Percentiles rank a stretch among this genome's conserved stretches.
phyloP scores from a whole-genome alignment of 768 basidiomycete species.

The Pulveroboletus sp. region DNA sequence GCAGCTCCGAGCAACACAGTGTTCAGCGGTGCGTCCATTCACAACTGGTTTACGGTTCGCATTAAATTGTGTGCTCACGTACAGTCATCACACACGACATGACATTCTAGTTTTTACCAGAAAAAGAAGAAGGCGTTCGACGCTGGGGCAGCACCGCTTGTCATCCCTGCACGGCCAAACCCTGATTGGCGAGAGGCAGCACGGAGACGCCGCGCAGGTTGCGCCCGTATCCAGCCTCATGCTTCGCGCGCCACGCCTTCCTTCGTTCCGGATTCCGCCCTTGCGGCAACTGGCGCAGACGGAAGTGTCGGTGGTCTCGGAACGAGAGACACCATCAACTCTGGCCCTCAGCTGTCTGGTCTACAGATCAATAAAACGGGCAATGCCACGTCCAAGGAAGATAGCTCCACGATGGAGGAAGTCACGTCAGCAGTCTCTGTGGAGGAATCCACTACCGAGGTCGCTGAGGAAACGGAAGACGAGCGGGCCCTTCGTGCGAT shows the following conservation, averaged over 20 bases:
- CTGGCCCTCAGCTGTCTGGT: slow-evolving; percentile 66
- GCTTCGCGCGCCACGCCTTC: slow-evolving; percentile 24
- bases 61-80: slow-evolving; percentile 69
- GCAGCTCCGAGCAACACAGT: slow-evolving; percentile 66
- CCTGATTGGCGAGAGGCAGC: slow-evolving; percentile 86
- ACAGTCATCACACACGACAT: slow-evolving; percentile 34
- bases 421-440: not conserved
- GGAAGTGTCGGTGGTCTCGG: slow-evolving; percentile 77
- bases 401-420: slow-evolving; percentile 9
- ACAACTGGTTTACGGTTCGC: not conserved
- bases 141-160: slow-evolving; percentile 53
- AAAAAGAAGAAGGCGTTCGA: slow-evolving; percentile 35
- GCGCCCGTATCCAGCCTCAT: slow-evolving; percentile 9
- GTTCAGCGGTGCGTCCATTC: slow-evolving; percentile 76
- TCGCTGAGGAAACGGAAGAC: slow-evolving; percentile 64
- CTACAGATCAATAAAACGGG: slow-evolving; percentile 45
- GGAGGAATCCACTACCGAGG: slow-evolving; percentile 21
- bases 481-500: slow-evolving; percentile 76
- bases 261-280: slow-evolving; percentile 63
- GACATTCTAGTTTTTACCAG: slow-evolving; percentile 38
- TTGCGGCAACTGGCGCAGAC: slow-evolving; percentile 53
- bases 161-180: slow-evolving; percentile 84
- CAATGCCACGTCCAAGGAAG: slow-evolving; percentile 32
- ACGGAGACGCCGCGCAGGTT: slow-evolving; percentile 45
- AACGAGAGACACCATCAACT: slow-evolving; percentile 69